These are phyloP conservation scores for Kazachstania viticola DNA, from an alignment of 805 yeast species.

Conservation along the genomic window DNA sequence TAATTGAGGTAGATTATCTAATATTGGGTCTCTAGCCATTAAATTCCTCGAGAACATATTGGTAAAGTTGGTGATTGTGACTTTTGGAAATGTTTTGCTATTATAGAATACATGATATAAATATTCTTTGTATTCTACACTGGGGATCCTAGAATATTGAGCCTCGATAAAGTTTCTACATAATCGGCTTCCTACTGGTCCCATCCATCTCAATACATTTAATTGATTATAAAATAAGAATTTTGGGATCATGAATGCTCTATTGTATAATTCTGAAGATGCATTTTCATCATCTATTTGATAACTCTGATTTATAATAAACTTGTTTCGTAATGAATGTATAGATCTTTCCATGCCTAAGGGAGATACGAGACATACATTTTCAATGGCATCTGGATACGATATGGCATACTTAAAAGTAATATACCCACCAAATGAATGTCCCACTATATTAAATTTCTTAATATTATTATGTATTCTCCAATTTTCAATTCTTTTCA, in stretches of 20 bases:
- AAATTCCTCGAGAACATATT: constrained; percentile 24
- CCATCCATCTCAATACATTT: constrained; percentile 35
- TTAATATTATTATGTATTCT: constrained; percentile 36
- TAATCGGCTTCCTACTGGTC: constrained; percentile 31
- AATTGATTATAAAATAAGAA: constrained; percentile 31
- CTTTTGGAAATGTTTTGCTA: constrained; percentile 7
- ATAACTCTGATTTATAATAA: constrained; percentile 9
- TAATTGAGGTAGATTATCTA: constrained; percentile 39
- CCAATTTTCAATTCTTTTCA: constrained; percentile 57
- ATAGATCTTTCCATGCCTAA: constrained; percentile 68
- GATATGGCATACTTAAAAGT: constrained; percentile 50
- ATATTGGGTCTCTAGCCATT: constrained; percentile 54
- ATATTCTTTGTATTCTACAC: constrained; percentile 18
- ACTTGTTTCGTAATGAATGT: constrained; percentile 37
- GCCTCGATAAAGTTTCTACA: constrained; percentile 24
- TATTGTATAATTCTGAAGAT: constrained; percentile 29
- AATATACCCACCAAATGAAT: constrained; percentile 71
- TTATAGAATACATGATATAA: constrained; percentile 12
- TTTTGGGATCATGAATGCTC: constrained; percentile 22
- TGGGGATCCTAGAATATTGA: constrained; percentile 22
- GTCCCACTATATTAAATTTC: constrained; percentile 56
- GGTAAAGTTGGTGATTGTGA: constrained; percentile 19
- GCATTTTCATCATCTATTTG: constrained; percentile 29
- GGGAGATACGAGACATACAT: constrained; percentile 57
- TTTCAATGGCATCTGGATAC: constrained; percentile 42